These are phyloP conservation scores for Firmiana major DNA, from an alignment of 345 rosid genomes.

Conservation along the genomic window DNA sequence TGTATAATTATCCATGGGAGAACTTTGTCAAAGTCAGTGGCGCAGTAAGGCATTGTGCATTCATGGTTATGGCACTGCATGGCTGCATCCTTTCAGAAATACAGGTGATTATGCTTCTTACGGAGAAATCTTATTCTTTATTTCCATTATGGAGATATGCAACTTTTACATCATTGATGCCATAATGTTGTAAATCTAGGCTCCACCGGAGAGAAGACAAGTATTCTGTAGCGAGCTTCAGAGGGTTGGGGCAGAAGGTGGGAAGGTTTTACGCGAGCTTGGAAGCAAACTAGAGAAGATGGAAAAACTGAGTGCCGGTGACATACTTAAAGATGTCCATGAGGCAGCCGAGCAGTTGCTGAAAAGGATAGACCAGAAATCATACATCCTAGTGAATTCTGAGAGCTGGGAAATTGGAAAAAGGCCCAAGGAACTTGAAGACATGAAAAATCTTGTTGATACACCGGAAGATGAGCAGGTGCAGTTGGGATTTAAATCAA, in stretches of 20 bases:
- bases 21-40: slow-evolving; percentile 78
- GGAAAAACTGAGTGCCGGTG: slow-evolving; percentile 63
- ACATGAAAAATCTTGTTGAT: slow-evolving; percentile 9
- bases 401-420: slow-evolving; percentile 41
- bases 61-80: slow-evolving; percentile 90
- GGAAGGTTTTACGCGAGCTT: slow-evolving; percentile 62
- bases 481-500: slow-evolving; percentile 15
- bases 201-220: slow-evolving; percentile 55
- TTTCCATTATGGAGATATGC: too few species aligned
- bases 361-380: slow-evolving; percentile 55
- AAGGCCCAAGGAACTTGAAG: slow-evolving; percentile 19
- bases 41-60: slow-evolving; percentile 84
- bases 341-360: slow-evolving; percentile 80
- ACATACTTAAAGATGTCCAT: slow-evolving; percentile 55
- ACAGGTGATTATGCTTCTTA: slow-evolving; percentile 56
- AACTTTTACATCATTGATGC: background rate
- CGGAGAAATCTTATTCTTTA: too few species aligned
- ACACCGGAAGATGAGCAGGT: slow-evolving; percentile 6
- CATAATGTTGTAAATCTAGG: slow-evolving; percentile 32
- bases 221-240: slow-evolving; percentile 56
- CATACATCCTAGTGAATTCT: slow-evolving; percentile 44
- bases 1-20: slow-evolving; percentile 69
- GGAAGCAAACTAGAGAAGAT: slow-evolving; percentile 66
- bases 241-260: slow-evolving; percentile 63
- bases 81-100: slow-evolving; percentile 97